A percentile compares a stretch with the other conserved stretches of the same genome.
Evolutionary conservation across 306 rosid genomes (phyloP).

Genomic region (Rosa multiflora): DNA sequence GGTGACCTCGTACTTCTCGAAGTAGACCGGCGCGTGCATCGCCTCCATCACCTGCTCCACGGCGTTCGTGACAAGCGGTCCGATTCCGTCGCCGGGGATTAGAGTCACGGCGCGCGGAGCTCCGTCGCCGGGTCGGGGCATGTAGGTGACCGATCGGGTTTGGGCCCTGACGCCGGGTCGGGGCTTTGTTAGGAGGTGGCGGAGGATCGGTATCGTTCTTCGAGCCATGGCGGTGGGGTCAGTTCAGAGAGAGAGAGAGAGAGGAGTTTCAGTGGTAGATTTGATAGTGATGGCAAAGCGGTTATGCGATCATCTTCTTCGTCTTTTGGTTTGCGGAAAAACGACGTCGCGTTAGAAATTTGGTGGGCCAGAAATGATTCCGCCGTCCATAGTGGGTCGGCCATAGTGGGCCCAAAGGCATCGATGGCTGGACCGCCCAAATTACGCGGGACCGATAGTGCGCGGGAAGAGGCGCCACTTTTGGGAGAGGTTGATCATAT

Average conservation of each 20-base stretch:
- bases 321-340: constrained; percentile 18
- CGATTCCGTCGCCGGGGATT: constrained; percentile 85
- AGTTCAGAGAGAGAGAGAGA: neutral
- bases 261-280: neutral
- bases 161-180: constrained; percentile 12
- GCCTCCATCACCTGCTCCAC: constrained; percentile 89
- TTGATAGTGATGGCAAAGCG: constrained; percentile 7
- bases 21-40: constrained; percentile 81
- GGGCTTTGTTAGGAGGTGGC: constrained; percentile 12
- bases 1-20: constrained; percentile 62
- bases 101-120: constrained; percentile 68
- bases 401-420: neutral
- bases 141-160: constrained; percentile 69
- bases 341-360: neutral
- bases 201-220: constrained; percentile 36
- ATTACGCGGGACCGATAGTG: neutral
- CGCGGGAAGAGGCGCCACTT: neutral
- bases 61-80: constrained; percentile 69
- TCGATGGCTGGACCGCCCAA: neutral
- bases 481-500: neutral
- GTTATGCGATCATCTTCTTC: constrained; percentile 4
- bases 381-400: neutral
- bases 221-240: constrained; percentile 48
- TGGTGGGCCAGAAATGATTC: neutral
- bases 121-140: constrained; percentile 89